Percentiles rank a stretch among this genome's conserved stretches.
phyloP scores from a whole-genome alignment of 495 filamentous ascomycete species.

The Daldinia childiae region DNA sequence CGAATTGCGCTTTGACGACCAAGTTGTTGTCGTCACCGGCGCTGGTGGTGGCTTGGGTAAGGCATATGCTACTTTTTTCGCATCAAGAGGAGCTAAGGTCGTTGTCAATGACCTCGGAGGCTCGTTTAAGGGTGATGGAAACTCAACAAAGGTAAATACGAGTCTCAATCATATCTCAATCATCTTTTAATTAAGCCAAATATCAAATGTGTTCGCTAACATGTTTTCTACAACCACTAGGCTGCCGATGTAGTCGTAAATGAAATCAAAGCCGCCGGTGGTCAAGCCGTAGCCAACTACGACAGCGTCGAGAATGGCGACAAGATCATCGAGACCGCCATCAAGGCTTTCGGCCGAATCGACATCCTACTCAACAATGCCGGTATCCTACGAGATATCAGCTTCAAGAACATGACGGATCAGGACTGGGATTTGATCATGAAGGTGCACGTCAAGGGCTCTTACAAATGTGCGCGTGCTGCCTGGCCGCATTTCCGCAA shows the following conservation, averaged over 20 bases:
- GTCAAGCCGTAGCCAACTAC: constrained; percentile 98
- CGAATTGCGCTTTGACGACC: constrained; percentile 88
- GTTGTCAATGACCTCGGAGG: constrained; percentile 97
- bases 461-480: constrained; percentile 96
- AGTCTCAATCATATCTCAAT: not conserved
- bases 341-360: constrained; percentile 89
- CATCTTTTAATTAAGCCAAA: not conserved
- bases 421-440: constrained; percentile 95
- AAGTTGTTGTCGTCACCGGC: constrained; percentile 96
- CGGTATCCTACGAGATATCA: constrained; percentile 94
- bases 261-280: constrained; percentile 90
- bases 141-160: constrained; percentile 77
- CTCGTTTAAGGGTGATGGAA: constrained; percentile 94
- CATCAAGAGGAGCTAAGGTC: constrained; percentile 89
- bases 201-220: constrained; percentile 29
- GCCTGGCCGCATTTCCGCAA: constrained; percentile 99
- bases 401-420: constrained; percentile 99
- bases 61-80: constrained; percentile 93
- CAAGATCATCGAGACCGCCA: constrained; percentile 94
- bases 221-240: constrained; percentile 52
- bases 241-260: constrained; percentile 95
- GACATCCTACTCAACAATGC: constrained; percentile 98
- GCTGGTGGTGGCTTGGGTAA: constrained; percentile 95
- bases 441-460: constrained; percentile 91
- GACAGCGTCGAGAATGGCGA: constrained; percentile 96